Base-by-base conservation (phyloP, 345 rosid species). In the Moricandia moricandioides region DNA sequence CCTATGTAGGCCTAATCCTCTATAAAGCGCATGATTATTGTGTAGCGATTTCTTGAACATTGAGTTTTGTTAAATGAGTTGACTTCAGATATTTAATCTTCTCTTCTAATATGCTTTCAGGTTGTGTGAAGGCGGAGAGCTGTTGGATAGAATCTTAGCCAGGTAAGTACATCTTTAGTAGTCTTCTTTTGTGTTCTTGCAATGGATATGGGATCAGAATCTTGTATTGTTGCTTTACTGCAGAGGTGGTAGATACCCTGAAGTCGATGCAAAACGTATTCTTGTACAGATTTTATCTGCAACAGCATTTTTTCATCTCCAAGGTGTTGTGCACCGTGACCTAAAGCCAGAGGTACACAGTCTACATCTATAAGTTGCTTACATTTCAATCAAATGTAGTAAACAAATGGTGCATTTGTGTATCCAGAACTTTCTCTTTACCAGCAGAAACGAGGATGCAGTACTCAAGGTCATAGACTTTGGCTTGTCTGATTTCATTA, bases 251-350 rank as follows among this genome's bases (percentile, higher is more conserved):
- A 87, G 88, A 80, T 96, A 88, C 79, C 79, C 85, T 2, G 99
- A 96, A 81, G 93, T 86, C 18, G 99, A 92, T 78, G 93, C 98
- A 37, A 96, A 88, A 75, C 83, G 76, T 34, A 89, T 91, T 54
- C 77, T 92, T 81, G 80, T 86, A 61, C 97, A 92, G 78, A 91
- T 96, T 72, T 81, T 96, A 79, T 83, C 85, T 39, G 95, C 89
- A 35, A 93, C 91, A 69, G 84, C 99, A 1, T 96, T 88, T 85
- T 96, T 90, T 74, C 98, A 92, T 83, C 91, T 92, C 73, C 95
- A 96, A 85, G 99, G 98, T 40, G 98, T 92, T 77, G 97, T 92
- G 59, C 98, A 96, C 56, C 94, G 98, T 75, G 99, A 96, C 83
- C 79, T 96, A 27, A 91, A 96, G 77, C 98, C 99, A 4, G 98